Percentiles rank a stretch among this genome's conserved stretches.
Conservation (phyloP, 1,139 yeast species). For the Arxiozyma bovina region DNA sequence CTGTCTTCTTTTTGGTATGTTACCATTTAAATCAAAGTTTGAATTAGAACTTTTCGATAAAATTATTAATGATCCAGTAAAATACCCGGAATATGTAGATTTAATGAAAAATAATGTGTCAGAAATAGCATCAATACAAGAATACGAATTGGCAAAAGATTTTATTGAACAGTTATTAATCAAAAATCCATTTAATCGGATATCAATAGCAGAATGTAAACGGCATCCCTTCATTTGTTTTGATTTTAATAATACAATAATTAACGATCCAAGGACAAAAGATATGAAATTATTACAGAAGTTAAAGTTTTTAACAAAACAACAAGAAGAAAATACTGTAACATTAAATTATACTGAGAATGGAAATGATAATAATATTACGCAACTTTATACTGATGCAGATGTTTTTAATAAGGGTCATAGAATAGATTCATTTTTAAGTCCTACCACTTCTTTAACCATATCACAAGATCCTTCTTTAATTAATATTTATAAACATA, state of each 20-base stretch:
- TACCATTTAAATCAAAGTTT: slow-evolving; percentile 84
- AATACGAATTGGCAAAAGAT: slow-evolving; percentile 56
- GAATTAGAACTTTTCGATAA: slow-evolving; percentile 81
- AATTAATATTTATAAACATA: not conserved
- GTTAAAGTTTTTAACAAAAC: slow-evolving; percentile 6
- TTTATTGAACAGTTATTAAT: slow-evolving; percentile 52
- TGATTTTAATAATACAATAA: slow-evolving; percentile 21
- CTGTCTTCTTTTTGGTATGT: slow-evolving; percentile 76
- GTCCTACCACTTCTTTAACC: not conserved
- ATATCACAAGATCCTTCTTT: not conserved
- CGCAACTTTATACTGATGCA: not conserved
- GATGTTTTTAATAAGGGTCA: not conserved
- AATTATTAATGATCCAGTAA: slow-evolving; percentile 55
- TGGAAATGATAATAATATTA: not conserved
- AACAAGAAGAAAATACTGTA: not conserved
- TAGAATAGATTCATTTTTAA: slow-evolving; percentile 1
- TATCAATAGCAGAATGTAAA: slow-evolving; percentile 65
- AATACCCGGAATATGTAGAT: slow-evolving; percentile 51
- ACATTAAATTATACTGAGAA: not conserved
- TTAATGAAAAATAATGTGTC: slow-evolving; percentile 28
- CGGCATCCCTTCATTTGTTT: slow-evolving; percentile 55
- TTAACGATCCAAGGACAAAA: slow-evolving; percentile 5
- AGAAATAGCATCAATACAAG: slow-evolving; percentile 35
- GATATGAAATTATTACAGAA: slow-evolving; percentile 5
- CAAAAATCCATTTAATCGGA: slow-evolving; percentile 62